These are phyloP conservation scores for Elsinoe australis DNA, from an alignment of 2,329 filamentous ascomycete genomes.

Conservation along the genomic window DNA sequence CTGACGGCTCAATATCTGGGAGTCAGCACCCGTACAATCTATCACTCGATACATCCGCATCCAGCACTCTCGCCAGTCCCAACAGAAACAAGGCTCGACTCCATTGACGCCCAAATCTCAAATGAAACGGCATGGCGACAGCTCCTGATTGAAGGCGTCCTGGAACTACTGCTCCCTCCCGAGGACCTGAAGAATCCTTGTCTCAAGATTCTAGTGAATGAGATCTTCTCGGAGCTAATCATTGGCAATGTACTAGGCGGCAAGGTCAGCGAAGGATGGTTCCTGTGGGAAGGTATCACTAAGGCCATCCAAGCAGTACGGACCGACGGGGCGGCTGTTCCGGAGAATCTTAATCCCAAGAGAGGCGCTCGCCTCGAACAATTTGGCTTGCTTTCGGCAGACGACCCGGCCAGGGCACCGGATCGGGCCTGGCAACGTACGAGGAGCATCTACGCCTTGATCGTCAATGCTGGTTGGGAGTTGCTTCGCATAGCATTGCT, in stretches of 20 bases:
- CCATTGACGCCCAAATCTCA: slow-evolving; percentile 48
- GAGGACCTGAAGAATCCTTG: slow-evolving; percentile 87
- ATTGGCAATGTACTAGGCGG: slow-evolving; percentile 73
- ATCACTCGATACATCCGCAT: slow-evolving; percentile 76
- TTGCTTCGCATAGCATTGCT: slow-evolving; percentile 46
- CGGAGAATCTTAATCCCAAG: slow-evolving; percentile 17
- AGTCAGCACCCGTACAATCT: slow-evolving; percentile 59
- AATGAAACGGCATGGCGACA: slow-evolving; percentile 83
- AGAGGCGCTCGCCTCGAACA: slow-evolving; percentile 44
- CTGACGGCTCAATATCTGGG: slow-evolving; percentile 53
- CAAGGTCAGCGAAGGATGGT: slow-evolving; percentile 78
- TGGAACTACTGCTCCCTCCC: slow-evolving; percentile 79
- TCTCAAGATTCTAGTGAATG: slow-evolving; percentile 71
- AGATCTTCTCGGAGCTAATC: slow-evolving; percentile 85
- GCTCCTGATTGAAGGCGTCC: slow-evolving; percentile 70
- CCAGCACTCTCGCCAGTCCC: slow-evolving; percentile 75
- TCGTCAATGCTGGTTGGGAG: slow-evolving; percentile 34
- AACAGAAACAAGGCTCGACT: slow-evolving; percentile 40
- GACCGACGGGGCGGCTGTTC: slow-evolving; percentile 28
- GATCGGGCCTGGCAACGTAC: slow-evolving; percentile 12
- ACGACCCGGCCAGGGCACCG: slow-evolving; percentile 10
- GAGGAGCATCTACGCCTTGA: background rate
- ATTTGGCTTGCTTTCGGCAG: slow-evolving; percentile 47
- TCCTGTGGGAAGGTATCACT: slow-evolving; percentile 76
- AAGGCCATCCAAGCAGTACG: slow-evolving; percentile 51